Evolutionary conservation across 768 basidiomycete species (phyloP), one percentile per base, ranked within the genome.

Genomic region (Strobilomyces echinocephalus): DNA sequence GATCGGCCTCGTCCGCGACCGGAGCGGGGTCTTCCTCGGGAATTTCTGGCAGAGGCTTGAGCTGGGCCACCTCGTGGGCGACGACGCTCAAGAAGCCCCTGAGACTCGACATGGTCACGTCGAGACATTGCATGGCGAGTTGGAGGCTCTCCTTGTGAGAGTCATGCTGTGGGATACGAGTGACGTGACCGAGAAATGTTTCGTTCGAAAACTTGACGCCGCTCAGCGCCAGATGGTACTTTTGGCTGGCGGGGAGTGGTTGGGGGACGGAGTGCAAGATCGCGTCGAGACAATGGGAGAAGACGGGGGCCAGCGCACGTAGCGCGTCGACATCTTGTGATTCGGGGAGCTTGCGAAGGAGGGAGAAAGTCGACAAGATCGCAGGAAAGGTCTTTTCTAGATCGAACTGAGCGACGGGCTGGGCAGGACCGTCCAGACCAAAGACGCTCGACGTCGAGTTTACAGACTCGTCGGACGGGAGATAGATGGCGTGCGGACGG

Each of bases 321-420:
- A 71, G 46, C 11, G 69, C 62, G 35, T 61, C 54, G 21, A 65
- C 40, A 48, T 72, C 68, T 10, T 57, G 59, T 1, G 66, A 55
- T 15, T 59, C 59, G 12, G 62, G 52, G 9, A 69, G 46, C 20
- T 44, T 46, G 46, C 54, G 63, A 44, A 76, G 66, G 47, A 68
- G 58, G 0, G 57, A 58, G 20, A 66, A 55, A 4, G 71, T 62
- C 14, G 55, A 52, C 47, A 72, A 44, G 49, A 76, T 71, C 1
- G 73, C 70, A 1, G 74, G 72, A 52, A 73, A 75, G 7, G 69
- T 64, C 36, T 53, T 64, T 24, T 71, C 68, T 20, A 75, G 62
- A 36, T 68, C 53, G 50, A 71, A 72, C 8, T 44, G 60, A 18
- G 63, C 53, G 44, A 49, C 12, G 7, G 31, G 33, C 39, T 58